Percentiles rank a stretch among this genome's conserved stretches.
Conservation (phyloP, 2,329 filamentous ascomycete species). For the Clonostachys chloroleuca region DNA sequence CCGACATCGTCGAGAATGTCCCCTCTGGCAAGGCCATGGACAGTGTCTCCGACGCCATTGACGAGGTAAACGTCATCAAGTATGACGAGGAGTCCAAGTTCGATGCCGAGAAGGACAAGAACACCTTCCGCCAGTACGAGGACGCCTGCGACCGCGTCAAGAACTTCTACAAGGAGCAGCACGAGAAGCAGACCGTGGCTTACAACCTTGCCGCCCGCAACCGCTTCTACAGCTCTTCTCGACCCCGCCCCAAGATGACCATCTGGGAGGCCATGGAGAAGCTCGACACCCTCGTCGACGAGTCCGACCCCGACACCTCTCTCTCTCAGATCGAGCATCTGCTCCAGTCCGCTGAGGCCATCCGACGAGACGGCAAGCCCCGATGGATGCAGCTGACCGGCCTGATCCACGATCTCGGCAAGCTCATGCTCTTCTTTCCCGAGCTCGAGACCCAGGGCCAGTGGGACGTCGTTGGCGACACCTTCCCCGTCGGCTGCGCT, state of each 20-base stretch:
- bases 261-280: constrained; percentile 93
- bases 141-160: constrained; percentile 80
- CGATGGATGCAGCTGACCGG: constrained; percentile 79
- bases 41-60: constrained; percentile 39
- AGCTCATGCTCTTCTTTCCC: constrained; percentile 75
- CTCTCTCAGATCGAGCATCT: constrained; percentile 88
- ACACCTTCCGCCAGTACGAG: constrained; percentile 77
- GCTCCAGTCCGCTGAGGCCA: constrained; percentile 83
- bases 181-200: constrained; percentile 69
- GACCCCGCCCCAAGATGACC: constrained; percentile 66
- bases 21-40: constrained; percentile 30
- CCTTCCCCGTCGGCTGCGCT: constrained; percentile 73
- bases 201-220: constrained; percentile 80
- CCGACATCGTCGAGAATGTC: constrained; percentile 7
- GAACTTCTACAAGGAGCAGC: constrained; percentile 75
- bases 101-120: constrained; percentile 73
- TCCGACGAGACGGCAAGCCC: constrained; percentile 78
- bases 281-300: constrained; percentile 85
- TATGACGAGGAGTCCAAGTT: constrained; percentile 56
- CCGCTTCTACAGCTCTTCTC: constrained; percentile 51
- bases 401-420: constrained; percentile 76
- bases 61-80: constrained; percentile 51
- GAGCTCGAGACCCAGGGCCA: constrained; percentile 65
- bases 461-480: constrained; percentile 91
- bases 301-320: constrained; percentile 84